phyloP scores from a whole-genome alignment of 768 basidiomycete genomes.

The Termitomyces sp. region DNA sequence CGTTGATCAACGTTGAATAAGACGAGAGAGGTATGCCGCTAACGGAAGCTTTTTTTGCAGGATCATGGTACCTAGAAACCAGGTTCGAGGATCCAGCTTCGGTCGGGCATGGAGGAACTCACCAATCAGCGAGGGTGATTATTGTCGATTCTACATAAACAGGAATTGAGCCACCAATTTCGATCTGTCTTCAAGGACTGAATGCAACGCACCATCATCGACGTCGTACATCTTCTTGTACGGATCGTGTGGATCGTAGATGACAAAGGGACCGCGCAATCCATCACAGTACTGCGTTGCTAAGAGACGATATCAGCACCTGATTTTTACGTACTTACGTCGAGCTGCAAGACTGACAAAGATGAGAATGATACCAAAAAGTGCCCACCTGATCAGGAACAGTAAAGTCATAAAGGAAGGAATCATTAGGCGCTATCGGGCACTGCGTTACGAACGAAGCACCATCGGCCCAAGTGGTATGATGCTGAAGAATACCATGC shows the following conservation, averaged over 20 bases:
- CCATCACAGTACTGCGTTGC: constrained; percentile 46
- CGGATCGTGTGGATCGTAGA: constrained; percentile 34
- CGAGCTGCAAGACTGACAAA: constrained; percentile 12
- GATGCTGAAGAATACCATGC: constrained; percentile 8
- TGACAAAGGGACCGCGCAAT: constrained; percentile 27
- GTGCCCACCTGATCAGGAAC: constrained; percentile 20
- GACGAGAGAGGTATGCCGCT: not conserved
- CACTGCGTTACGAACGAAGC: constrained; percentile 31
- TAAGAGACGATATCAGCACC: not conserved
- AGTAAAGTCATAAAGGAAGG: constrained; percentile 33
- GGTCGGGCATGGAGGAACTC: not conserved
- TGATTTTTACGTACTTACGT: too few species aligned
- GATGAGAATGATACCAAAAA: constrained; percentile 25
- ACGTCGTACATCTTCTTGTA: constrained; percentile 21
- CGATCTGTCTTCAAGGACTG: not conserved
- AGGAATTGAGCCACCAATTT: not conserved
- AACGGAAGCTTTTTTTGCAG: not conserved
- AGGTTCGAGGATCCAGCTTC: not conserved
- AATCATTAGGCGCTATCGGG: constrained; percentile 30
- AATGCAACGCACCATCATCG: constrained; percentile 11
- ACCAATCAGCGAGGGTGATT: constrained; percentile 36
- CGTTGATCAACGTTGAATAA: constrained; percentile 28
- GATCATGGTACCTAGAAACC: constrained; percentile 2
- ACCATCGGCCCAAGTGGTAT: constrained; percentile 8
- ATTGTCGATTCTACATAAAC: constrained; percentile 31